Base-by-base conservation (phyloP, 257 asterid species). In the Lycium ferocissimum region DNA sequence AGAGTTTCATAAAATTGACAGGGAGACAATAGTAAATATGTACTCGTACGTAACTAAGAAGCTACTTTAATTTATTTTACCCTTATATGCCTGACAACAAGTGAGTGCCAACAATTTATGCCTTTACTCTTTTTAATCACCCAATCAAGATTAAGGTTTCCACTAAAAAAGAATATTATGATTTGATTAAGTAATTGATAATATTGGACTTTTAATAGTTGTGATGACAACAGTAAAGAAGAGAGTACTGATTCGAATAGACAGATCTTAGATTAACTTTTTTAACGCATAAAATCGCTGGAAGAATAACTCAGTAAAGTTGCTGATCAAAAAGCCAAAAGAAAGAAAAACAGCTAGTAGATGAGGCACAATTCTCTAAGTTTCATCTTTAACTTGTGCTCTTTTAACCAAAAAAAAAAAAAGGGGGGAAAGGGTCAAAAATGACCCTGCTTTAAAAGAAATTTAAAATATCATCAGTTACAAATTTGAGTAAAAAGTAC, bases 81-180 rank as follows among this genome's bases (percentile, higher is more conserved):
- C 62, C 26, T 15, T 26, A 49, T 75, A 35, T 14, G 45, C 13
- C 65, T 78, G 82, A 76, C 63, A 51, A 78, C n/a, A 33, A 53
- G 82, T 78, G 82, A 78, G 82, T 78, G 82, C 47, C 82, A 78
- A 51, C 82, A 78, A 78, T 13, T 76, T 53, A 76, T 53, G 62
- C 82, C 82, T 78, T 78, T 78, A 22, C 7, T 26, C 82, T 78
- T 76, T 76, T 53, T 26, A 78, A 78, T 78, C 18, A 78, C 26
- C 82, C 82, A 78, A 78, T 53, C 82, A 78, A 78, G 82, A 78
- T 78, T 78, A 33, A 53, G 38, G n/a, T 53, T 78, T 51, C 65
- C 65, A 51, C 5, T 15, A 76, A 75, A 53, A 18, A 53, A 26
- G 56, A 72, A 70, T 70, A 70, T 70, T 78, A 78, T 78, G 47